These are phyloP conservation scores for Hsuehochloa calcarea DNA, from an alignment of 176 grass and related monocot genomes.

Conservation along the genomic window DNA sequence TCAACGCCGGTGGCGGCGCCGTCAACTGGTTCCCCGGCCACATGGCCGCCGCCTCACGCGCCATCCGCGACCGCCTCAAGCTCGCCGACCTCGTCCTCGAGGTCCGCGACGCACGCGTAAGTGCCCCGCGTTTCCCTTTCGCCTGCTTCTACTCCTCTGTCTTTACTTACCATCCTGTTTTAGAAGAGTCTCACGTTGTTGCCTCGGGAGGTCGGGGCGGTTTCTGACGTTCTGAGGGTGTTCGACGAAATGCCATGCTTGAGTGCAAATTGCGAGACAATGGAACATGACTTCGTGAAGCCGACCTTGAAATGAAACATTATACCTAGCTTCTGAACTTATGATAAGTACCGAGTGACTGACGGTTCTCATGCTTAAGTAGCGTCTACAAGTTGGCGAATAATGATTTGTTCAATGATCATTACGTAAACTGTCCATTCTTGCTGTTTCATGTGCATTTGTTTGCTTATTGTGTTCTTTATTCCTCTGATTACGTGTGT, in stretches of 20 bases:
- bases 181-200: neutral
- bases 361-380: neutral
- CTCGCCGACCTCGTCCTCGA: constrained; percentile 88
- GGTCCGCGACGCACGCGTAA: constrained; percentile 92
- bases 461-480: neutral
- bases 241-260: constrained; percentile 27
- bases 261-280: neutral
- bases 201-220: too few relatives aligned
- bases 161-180: neutral
- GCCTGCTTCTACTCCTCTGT: neutral
- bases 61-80: constrained; percentile 90
- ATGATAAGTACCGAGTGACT: neutral
- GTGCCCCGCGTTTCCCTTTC: neutral
- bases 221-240: neutral
- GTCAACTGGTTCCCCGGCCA: constrained; percentile 97
- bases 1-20: constrained; percentile 61
- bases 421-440: neutral
- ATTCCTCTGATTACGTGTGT: constrained; percentile 15
- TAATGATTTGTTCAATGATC: neutral
- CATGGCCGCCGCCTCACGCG: constrained; percentile 86
- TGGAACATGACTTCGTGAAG: neutral
- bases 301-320: neutral
- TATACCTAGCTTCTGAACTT: neutral
- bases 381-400: neutral
- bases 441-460: neutral